Base-by-base conservation (phyloP, 2,329 filamentous ascomycete genomes). In the Emergomyces pasteurianus region DNA sequence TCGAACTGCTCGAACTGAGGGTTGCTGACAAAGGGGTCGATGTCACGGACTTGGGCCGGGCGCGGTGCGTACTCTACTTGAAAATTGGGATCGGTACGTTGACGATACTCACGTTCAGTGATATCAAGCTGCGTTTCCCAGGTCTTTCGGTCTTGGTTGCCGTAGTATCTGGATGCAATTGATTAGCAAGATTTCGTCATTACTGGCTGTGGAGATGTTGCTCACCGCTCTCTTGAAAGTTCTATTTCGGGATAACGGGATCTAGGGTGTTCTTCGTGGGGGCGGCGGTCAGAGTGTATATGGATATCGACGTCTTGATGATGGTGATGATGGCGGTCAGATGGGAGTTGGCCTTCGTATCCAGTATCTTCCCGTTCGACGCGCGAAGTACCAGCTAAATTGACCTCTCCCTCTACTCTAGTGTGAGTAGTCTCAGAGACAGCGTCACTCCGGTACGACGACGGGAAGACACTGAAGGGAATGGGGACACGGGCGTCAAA, bases 391-490 rank as follows among this genome's bases (percentile, higher is more conserved):
- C 77, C 80, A 81, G 82, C 81, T 79, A 90, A 83, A 74, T 87
- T 86, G 81, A 90, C 85, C 80, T 92, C 86, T 81, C 89, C 85
- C 86, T 96, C 90, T 86, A 92, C 86, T 86, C 91, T 86, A 74
- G 86, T 86, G 71, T 84, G 79, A 78, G 85, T 86, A 77, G 81
- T 79, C 75, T 83, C 79, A 73, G 80, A 81, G 77, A 82, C 81
- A 80, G 82, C 81, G 80, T 85, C 83, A 83, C 83, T 86, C 80
- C 88, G 86, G 85, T 96, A 97, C 80, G 91, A 90, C 80, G 91
- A 96, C 83, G 92, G 92, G 86, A 97, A 96, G 88, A 96, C 89
- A 89, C 91, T 96, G 87, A 96, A 95, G 82, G 92, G 92, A 81
- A 97, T 94, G 84, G 92, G 90, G 81, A 96, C 89, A 81, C 91